These are phyloP conservation scores for Tephrocybe sp. DNA, from an alignment of 768 basidiomycete species.

Conservation along the genomic window DNA sequence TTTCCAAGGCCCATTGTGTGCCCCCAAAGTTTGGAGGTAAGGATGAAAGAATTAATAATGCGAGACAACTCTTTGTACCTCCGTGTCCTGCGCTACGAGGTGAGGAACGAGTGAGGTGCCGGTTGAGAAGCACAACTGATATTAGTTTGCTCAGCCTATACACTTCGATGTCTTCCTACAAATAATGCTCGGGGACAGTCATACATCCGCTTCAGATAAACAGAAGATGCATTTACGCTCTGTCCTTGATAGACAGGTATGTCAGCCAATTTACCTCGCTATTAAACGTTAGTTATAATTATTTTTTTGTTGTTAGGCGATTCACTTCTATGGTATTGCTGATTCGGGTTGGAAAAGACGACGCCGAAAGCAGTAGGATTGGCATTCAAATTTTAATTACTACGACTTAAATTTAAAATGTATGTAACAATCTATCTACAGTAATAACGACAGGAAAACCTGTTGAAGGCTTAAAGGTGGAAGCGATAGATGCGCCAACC, in stretches of 20 bases:
- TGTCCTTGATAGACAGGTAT: slow-evolving; percentile 59
- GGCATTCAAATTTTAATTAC: too few species aligned
- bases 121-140: not conserved
- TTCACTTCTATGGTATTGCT: slow-evolving; percentile 51
- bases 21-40: slow-evolving; percentile 35
- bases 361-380: too few species aligned
- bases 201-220: slow-evolving; percentile 22
- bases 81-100: slow-evolving; percentile 67
- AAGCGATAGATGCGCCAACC: not conserved
- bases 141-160: slow-evolving; percentile 44
- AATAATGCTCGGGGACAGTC: slow-evolving; percentile 32
- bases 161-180: slow-evolving; percentile 51
- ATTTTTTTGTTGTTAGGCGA: slow-evolving; percentile 36
- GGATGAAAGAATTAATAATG: slow-evolving; percentile 40
- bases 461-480: slow-evolving; percentile 3
- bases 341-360: slow-evolving; percentile 22
- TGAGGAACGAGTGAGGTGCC: slow-evolving; percentile 21
- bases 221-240: slow-evolving; percentile 38
- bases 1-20: not conserved
- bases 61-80: slow-evolving; percentile 46
- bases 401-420: too few species aligned
- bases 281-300: too few species aligned
- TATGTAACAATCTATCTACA: not conserved
- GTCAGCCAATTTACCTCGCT: slow-evolving; percentile 2
- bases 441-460: not conserved